Percentiles rank a stretch among this genome's conserved stretches.
phyloP scores from a whole-genome alignment of 2,329 filamentous ascomycete genomes.

The Clarireedia paspali region DNA sequence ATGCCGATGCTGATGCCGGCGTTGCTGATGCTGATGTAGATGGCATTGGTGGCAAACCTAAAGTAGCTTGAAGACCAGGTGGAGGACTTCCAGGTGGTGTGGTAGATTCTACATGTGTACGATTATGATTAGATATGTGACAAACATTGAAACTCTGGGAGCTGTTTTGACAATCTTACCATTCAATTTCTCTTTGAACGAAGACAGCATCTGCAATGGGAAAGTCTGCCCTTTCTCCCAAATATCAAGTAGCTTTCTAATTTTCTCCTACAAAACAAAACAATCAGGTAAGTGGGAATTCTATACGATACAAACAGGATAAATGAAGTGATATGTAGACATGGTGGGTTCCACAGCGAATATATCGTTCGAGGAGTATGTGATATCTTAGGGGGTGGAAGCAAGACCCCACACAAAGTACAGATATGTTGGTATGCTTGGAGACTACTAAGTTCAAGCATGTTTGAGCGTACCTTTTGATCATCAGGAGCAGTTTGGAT shows the following conservation, averaged over 20 bases:
- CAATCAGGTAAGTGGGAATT: conserved; percentile 39
- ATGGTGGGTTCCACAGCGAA: conserved; percentile 1
- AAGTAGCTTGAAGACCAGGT: conserved; percentile 32
- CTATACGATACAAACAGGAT: conserved; percentile 10
- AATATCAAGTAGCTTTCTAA: conserved; percentile 90
- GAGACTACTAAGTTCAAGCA: conserved; percentile 18
- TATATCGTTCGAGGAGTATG: conserved; percentile 11
- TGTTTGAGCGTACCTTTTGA: conserved; percentile 77
- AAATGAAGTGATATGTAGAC: neutral
- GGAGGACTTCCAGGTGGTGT: conserved; percentile 58
- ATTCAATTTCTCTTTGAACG: conserved; percentile 75
- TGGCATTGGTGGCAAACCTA: conserved; percentile 28
- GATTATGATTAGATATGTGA: conserved; percentile 31
- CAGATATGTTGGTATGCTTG: conserved; percentile 6
- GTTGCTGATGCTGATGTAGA: conserved; percentile 32
- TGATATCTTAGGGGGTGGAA: conserved; percentile 12
- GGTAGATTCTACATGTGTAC: conserved; percentile 53
- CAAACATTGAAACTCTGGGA: conserved; percentile 17
- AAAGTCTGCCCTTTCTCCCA: conserved; percentile 97
- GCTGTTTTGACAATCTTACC: conserved; percentile 46
- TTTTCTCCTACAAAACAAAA: conserved; percentile 72
- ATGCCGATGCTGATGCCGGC: conserved; percentile 34
- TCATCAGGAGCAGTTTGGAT: conserved; percentile 79
- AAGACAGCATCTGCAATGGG: conserved; percentile 66
- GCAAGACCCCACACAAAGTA: conserved; percentile 19